A percentile compares a stretch with the other conserved stretches of the same genome.
Conservation (phyloP, 805 yeast species). For the Myxozyma monticola region DNA sequence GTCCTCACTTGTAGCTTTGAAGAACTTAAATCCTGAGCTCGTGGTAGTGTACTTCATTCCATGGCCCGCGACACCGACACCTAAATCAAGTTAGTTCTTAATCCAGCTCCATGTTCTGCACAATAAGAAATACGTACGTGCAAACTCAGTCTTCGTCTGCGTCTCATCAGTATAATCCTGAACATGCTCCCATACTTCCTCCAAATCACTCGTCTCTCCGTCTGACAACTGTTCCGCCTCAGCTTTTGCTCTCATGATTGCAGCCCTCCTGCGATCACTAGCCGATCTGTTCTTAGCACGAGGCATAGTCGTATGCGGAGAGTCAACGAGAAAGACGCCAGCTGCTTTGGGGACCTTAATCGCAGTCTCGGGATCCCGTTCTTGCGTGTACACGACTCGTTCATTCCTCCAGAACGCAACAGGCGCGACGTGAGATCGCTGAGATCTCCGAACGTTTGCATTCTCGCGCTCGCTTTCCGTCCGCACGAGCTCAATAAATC, state of each 20-base stretch:
- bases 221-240: slow-evolving; percentile 14
- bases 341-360: slow-evolving; percentile 34
- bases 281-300: background rate
- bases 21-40: slow-evolving; percentile 19
- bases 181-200: slow-evolving; percentile 19
- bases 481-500: slow-evolving; percentile 9
- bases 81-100: slow-evolving; percentile 3
- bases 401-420: slow-evolving; percentile 86
- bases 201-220: slow-evolving; percentile 20
- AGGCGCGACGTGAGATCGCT: slow-evolving; percentile 66
- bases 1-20: slow-evolving; percentile 30
- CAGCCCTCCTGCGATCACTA: too few relatives aligned
- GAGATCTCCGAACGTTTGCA: slow-evolving; percentile 51
- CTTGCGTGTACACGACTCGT: slow-evolving; percentile 57
- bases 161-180: slow-evolving; percentile 8
- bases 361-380: slow-evolving; percentile 23
- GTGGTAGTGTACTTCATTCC: slow-evolving; percentile 18
- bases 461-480: background rate
- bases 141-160: background rate
- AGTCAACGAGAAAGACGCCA: slow-evolving; percentile 34
- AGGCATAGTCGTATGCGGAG: slow-evolving; percentile 18
- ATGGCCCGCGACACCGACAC: slow-evolving; percentile 26
- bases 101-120: background rate
- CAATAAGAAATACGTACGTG: slow-evolving; percentile 2
- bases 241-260: background rate